Evolutionary conservation across 2,329 filamentous ascomycete species (phyloP).

Genomic region (Cytospora piceicola): DNA sequence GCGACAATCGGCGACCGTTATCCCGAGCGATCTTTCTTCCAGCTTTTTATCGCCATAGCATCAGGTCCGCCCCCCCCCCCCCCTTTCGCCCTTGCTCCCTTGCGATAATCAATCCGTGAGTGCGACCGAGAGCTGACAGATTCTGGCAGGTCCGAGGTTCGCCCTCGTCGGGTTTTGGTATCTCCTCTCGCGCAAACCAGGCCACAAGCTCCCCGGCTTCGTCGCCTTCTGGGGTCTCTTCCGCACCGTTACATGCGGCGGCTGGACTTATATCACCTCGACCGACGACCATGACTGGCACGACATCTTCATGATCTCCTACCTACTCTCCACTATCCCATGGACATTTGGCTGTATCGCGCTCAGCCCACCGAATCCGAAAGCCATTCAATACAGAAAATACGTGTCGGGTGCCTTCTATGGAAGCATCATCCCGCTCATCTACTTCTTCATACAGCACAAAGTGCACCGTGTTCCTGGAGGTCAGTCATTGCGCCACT

Average conservation of each 20-base stretch:
- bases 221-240: slow-evolving; percentile 80
- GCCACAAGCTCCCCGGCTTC: slow-evolving; percentile 77
- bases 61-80: slow-evolving; percentile 60
- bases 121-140: slow-evolving; percentile 1
- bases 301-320: slow-evolving; percentile 99
- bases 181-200: slow-evolving; percentile 77
- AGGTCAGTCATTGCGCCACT: slow-evolving; percentile 62
- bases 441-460: slow-evolving; percentile 99
- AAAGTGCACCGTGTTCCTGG: slow-evolving; percentile 93
- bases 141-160: slow-evolving; percentile 75
- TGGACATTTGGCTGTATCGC: slow-evolving; percentile 93
- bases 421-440: slow-evolving; percentile 82
- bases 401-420: slow-evolving; percentile 84
- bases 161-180: slow-evolving; percentile 92
- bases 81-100: neutral
- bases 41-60: slow-evolving; percentile 95
- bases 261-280: slow-evolving; percentile 98
- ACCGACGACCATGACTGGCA: slow-evolving; percentile 99
- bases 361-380: slow-evolving; percentile 81
- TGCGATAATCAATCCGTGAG: neutral
- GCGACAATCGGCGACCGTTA: slow-evolving; percentile 97
- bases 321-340: slow-evolving; percentile 88
- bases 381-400: slow-evolving; percentile 87
- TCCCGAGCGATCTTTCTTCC: slow-evolving; percentile 94
- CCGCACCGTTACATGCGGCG: slow-evolving; percentile 90